Conservation (phyloP, 352 stramenopile genomes). For the Phytophthora constricta region DNA sequence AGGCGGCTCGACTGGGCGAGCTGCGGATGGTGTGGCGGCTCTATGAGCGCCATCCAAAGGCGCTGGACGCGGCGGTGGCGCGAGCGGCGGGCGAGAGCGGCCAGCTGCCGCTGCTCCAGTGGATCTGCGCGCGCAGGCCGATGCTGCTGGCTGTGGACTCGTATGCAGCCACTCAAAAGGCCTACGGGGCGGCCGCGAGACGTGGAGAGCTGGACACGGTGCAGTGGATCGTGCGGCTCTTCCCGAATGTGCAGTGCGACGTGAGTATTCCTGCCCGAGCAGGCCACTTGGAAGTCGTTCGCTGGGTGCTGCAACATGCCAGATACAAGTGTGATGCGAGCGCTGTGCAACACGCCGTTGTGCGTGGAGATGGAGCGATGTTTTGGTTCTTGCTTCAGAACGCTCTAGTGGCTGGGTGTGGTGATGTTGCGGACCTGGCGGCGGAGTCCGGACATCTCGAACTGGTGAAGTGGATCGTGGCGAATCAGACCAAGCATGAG, state of each 20-base stretch:
- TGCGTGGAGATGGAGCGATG: background rate
- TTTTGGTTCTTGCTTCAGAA: background rate
- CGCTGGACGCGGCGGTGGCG: constrained; percentile 14
- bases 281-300: background rate
- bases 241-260: background rate
- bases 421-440: background rate
- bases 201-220: constrained; percentile 1
- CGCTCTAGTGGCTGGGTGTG: background rate
- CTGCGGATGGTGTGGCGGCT: constrained; percentile 21
- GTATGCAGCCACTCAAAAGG: constrained; percentile 3
- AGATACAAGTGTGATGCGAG: background rate
- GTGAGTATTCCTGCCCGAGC: background rate
- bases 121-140: background rate
- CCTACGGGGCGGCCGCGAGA: constrained; percentile 1
- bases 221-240: constrained; percentile 5
- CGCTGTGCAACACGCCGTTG: background rate
- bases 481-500: background rate
- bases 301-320: background rate
- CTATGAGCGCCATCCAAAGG: constrained; percentile 6
- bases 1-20: background rate
- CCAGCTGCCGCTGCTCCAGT: constrained; percentile 1
- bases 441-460: constrained; percentile 8
- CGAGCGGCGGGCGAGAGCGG: background rate
- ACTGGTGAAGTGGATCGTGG: constrained; percentile 1
- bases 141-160: background rate